A percentile compares a stretch with the other conserved stretches of the same genome.
Evolutionary conservation across 2,329 filamentous ascomycete genomes (phyloP).

Genomic region (Penicillium polonicum): DNA sequence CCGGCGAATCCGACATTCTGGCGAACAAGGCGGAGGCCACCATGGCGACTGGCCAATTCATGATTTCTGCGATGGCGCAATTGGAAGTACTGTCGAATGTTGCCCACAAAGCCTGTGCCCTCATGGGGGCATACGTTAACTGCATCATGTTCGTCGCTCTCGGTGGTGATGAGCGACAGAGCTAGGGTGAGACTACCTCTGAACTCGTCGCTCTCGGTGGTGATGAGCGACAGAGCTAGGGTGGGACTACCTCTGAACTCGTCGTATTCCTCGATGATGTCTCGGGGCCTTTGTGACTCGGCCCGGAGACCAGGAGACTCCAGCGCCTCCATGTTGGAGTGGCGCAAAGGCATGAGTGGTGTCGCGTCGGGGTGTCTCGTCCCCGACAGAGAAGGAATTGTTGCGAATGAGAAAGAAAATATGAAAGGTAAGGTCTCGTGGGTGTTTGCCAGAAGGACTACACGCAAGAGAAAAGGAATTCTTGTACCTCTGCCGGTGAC

Average conservation of each 20-base stretch:
- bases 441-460: neutral
- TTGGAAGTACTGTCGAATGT: neutral
- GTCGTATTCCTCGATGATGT: neutral
- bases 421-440: neutral
- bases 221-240: no score
- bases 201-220: neutral
- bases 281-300: neutral
- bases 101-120: no score
- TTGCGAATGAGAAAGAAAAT: neutral
- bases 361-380: neutral
- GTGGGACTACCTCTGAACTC: no score
- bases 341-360: neutral
- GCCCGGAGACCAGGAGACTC: neutral
- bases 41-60: neutral
- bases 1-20: neutral
- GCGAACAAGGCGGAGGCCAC: no score
- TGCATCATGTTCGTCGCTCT: neutral
- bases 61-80: neutral
- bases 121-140: neutral
- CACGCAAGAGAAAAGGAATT: neutral
- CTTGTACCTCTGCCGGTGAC: neutral
- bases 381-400: neutral
- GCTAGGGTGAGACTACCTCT: no score
- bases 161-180: neutral
- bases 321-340: neutral